Percentiles rank a stretch among this genome's conserved stretches.
Evolutionary conservation across 2,329 filamentous ascomycete species (phyloP).

Genomic region (Trichophyton benhamiae): DNA sequence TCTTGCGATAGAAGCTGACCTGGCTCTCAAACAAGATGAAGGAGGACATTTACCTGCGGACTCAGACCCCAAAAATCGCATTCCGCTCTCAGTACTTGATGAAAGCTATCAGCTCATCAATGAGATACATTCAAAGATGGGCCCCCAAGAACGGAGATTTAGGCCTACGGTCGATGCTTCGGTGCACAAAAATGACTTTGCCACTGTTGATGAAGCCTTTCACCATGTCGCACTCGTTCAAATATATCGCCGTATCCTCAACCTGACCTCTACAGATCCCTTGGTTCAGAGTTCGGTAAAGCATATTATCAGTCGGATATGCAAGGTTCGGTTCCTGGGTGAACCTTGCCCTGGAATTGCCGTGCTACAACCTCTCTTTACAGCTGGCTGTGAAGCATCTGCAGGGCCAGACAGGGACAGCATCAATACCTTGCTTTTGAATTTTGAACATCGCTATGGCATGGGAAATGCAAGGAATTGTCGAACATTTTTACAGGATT

Average conservation of each 20-base stretch:
- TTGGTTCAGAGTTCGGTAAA: slow-evolving; percentile 12
- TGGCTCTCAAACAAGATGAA: not conserved
- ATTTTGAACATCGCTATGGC: slow-evolving; percentile 46
- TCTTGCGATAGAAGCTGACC: slow-evolving; percentile 10
- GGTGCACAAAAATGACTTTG: slow-evolving; percentile 12
- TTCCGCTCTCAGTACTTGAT: slow-evolving; percentile 8
- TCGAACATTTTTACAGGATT: slow-evolving; percentile 49
- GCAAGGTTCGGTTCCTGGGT: slow-evolving; percentile 11
- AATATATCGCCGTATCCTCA: slow-evolving; percentile 11
- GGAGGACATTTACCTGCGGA: not conserved
- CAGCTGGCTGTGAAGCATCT: slow-evolving; percentile 49
- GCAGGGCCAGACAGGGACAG: slow-evolving; percentile 39
- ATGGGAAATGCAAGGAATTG: slow-evolving; percentile 54
- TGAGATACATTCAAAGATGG: slow-evolving; percentile 10
- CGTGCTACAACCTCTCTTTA: slow-evolving; percentile 53
- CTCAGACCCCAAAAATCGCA: not conserved
- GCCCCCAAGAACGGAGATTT: slow-evolving; percentile 10
- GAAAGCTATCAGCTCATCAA: slow-evolving; percentile 11
- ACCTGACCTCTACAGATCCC: slow-evolving; percentile 13
- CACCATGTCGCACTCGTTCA: slow-evolving; percentile 15
- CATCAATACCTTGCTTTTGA: slow-evolving; percentile 41
- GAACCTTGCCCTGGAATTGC: slow-evolving; percentile 46
- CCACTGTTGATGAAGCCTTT: slow-evolving; percentile 12
- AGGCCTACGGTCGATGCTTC: slow-evolving; percentile 9
- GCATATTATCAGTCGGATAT: slow-evolving; percentile 12